phyloP scores from a whole-genome alignment of 305 asterid genomes.

The Euphrasia arctica region DNA sequence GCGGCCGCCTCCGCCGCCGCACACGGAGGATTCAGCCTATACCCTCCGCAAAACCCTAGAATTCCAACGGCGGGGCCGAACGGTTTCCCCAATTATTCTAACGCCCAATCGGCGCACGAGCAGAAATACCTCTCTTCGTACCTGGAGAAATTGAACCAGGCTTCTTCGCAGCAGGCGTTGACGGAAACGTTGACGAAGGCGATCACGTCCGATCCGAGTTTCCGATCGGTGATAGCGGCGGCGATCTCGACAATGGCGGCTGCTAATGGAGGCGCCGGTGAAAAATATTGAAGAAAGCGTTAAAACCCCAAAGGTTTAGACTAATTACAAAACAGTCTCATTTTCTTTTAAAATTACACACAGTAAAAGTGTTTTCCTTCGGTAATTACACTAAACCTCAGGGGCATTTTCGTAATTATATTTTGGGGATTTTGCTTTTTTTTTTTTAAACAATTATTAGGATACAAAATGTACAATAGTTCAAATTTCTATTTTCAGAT shows the following conservation, averaged over 20 bases:
- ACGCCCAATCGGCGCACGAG: constrained; percentile 32
- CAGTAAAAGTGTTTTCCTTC: not conserved
- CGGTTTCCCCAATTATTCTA: constrained; percentile 43
- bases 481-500: constrained; percentile 3
- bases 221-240: constrained; percentile 63
- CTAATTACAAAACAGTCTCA: not conserved
- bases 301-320: not conserved
- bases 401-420: not conserved
- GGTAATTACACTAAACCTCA: not conserved
- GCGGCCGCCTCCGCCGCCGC: constrained; percentile 25
- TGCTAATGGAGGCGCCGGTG: constrained; percentile 29
- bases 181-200: constrained; percentile 81
- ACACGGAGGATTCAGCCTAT: constrained; percentile 38
- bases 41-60: constrained; percentile 37
- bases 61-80: constrained; percentile 45
- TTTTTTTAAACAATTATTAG: not conserved
- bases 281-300: not conserved
- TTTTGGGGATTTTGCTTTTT: not conserved
- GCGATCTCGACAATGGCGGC: constrained; percentile 65
- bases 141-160: constrained; percentile 34
- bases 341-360: not conserved
- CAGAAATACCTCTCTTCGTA: constrained; percentile 28
- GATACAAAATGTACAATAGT: constrained; percentile 19
- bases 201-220: constrained; percentile 72
- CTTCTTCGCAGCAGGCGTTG: constrained; percentile 50